Evolutionary conservation across 805 yeast species (phyloP), one percentile per base, ranked within the genome.

Genomic region (Metschnikowia gruessii): DNA sequence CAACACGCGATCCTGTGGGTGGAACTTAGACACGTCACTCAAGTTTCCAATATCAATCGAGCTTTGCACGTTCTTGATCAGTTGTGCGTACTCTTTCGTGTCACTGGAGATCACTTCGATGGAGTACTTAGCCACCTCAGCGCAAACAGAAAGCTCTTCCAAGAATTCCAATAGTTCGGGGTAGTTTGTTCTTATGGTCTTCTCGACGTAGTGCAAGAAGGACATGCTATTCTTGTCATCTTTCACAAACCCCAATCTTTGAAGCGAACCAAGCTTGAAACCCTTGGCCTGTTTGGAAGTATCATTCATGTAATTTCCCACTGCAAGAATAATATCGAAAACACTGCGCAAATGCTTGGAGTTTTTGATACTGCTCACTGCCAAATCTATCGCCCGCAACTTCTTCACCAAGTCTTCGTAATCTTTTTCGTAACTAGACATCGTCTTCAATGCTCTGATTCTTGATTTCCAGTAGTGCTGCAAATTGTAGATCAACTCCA

Each of bases 381-480:
- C 84, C 40, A 72, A 77, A 56, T 85, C 90, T 34, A 85, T 67
- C 11, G 74, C 61, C 48, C 83, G 77, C 43, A 94, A 69, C 62
- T 90, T 91, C 8, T 67, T 61, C 4, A 83, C 77, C 29, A 91
- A 68, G 46, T 86, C 94, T 22, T 73, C 70, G 63, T 88, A 90
- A 48, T 94, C 98, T 54, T 79, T 83, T 54, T 87, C 88, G 63
- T 77, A 89, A 1, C 82, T 76, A 38, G 85, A 80, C 9, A 82
- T 74, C 12, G 91, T 76, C 41, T 81, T 72, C 44, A 94, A 65
- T 0, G 97, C 95, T 51, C 96, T 72, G 68, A 92, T 85, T 62
- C 99, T 79, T 1, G 96, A 81, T 51, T 83, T 80, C 99, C 99
- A 95, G 63, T 94, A 94, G 52, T 82, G 82, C 53, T 86, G 86